Base-by-base conservation (phyloP, 2,329 filamentous ascomycete genomes). In the Thelonectria rubi region DNA sequence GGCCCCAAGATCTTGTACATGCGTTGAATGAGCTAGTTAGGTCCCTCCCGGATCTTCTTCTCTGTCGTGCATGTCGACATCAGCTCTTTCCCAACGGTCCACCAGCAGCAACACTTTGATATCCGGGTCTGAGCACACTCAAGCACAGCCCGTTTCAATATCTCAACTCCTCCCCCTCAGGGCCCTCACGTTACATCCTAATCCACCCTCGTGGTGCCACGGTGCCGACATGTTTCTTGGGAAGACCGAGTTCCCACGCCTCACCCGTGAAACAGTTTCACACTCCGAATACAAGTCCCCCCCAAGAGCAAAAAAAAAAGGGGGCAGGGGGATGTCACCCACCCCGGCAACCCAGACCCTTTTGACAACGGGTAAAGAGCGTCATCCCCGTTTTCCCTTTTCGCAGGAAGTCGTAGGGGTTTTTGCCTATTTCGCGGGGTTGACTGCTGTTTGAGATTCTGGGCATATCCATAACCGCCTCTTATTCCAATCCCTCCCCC, bases 241-340 rank as follows among this genome's bases (percentile, higher is more conserved):
- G 20, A 45, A 14, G n/a, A n/a, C 5, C n/a, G 20, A 21, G 10
- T 45, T 14, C 5, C 42, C 12, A 17, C 17, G 14, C 18, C 42
- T 20, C 11, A 24, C 11, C 40, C 42, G 42, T 45, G 42, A 45
- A 45, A 45, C 42, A 21, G 42, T 45, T 45, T 45, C 42, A 45
- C 17, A 8, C 42, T 18, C 42, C 20, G 15, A 9, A 45, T n/a
- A 2, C 11, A 24, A 4, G 4, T 5, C 42, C 7, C 5, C 3
- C 11, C 39, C 17, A 15, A n/a, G 39, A n/a, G 39, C 12, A 12
- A 42, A 42, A 45, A 45, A 12, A 42, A 42, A 45, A 45, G 42
- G 42, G 42, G 18, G 18, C 42, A 45, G 42, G 42, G 42, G 42
- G 42, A 21, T 45, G 42, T 45, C 42, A 45, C 42, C 42, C n/a